A percentile compares a stretch with the other conserved stretches of the same genome.
These are phyloP conservation scores for Pseudogymnoascus verrucosus DNA, from an alignment of 2,329 filamentous ascomycete species.

Conservation along the genomic window DNA sequence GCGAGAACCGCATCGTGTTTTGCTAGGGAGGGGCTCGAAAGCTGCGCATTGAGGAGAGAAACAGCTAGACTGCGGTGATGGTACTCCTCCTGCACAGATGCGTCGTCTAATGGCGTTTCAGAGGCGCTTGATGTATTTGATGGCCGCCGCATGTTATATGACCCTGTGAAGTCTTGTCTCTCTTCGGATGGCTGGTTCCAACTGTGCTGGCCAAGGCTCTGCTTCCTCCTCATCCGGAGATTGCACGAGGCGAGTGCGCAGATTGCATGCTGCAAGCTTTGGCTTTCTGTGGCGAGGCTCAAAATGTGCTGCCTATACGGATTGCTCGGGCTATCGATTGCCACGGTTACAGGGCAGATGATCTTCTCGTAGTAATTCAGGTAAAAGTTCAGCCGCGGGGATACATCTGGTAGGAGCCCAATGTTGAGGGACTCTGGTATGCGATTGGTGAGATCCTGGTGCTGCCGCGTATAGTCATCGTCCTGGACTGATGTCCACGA, in stretches of 20 bases:
- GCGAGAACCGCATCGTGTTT: conserved; percentile 81
- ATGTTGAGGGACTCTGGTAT: not conserved
- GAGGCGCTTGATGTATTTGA: conserved; percentile 26
- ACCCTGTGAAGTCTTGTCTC: conserved; percentile 20
- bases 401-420: conserved; percentile 44
- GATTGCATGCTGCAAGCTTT: conserved; percentile 84
- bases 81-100: conserved; percentile 67
- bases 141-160: conserved; percentile 15
- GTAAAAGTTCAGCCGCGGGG: conserved; percentile 76
- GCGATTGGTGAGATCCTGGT: not conserved
- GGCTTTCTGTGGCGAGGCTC: conserved; percentile 66
- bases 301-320: conserved; percentile 81
- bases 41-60: conserved; percentile 71
- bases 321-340: conserved; percentile 78
- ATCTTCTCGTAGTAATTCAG: conserved; percentile 91
- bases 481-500: conserved; percentile 27
- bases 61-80: conserved; percentile 78
- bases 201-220: conserved; percentile 47
- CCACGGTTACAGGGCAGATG: conserved; percentile 85
- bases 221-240: conserved; percentile 71
- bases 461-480: conserved; percentile 15
- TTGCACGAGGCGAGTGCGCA: conserved; percentile 86
- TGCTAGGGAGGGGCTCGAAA: conserved; percentile 67
- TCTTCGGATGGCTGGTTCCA: conserved; percentile 34
- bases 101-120: conserved; percentile 38